phyloP scores from a whole-genome alignment of 495 filamentous ascomycete genomes.

The Penicillium macrosclerotiorum region DNA sequence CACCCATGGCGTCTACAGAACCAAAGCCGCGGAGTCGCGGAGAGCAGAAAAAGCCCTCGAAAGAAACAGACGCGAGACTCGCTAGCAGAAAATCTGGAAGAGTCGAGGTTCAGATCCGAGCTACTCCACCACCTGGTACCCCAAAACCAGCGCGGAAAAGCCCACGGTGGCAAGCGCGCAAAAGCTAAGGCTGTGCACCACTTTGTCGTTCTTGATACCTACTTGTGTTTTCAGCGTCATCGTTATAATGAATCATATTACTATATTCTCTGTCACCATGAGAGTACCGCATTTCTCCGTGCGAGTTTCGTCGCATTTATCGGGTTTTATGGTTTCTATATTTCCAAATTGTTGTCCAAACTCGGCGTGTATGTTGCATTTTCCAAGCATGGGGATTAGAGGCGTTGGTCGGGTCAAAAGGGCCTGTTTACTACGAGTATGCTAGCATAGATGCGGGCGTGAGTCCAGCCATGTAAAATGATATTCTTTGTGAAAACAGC shows the following conservation, averaged over 20 bases:
- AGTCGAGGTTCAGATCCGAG: constrained; percentile 19
- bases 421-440: not conserved
- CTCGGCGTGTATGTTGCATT: not conserved
- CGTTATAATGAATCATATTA: too few relatives aligned
- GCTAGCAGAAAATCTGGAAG: not conserved
- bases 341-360: not conserved
- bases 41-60: not conserved
- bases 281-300: too few relatives aligned
- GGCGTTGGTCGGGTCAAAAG: not conserved
- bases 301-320: too few relatives aligned
- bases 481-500: too few relatives aligned
- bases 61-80: not conserved
- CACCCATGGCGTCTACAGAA: not conserved
- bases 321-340: not conserved
- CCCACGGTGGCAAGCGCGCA: constrained; percentile 1
- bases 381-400: not conserved
- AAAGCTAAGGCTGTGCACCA: not conserved
- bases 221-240: not conserved
- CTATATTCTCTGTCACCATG: too few relatives aligned
- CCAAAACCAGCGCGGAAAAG: constrained; percentile 3
- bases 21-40: not conserved
- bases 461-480: too few relatives aligned
- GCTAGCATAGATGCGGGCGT: too few relatives aligned
- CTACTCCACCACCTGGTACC: too few relatives aligned
- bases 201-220: not conserved